Percentiles rank a stretch among this genome's conserved stretches.
Conservation (phyloP, 2,329 filamentous ascomycete species). For the Diaporthe sp. region DNA sequence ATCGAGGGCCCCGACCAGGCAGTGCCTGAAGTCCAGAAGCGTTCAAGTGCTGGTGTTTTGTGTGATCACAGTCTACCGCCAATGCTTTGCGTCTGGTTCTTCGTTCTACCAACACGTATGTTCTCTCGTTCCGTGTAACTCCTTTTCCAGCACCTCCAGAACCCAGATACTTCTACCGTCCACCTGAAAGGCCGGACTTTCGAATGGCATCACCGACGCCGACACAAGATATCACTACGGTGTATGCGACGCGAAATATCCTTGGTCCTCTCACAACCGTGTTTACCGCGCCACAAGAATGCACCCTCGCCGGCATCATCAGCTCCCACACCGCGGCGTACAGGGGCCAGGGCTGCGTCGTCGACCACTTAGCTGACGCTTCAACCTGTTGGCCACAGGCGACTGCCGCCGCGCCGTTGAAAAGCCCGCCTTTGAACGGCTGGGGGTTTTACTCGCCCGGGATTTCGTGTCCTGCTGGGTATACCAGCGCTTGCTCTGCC, state of each 20-base stretch:
- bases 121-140: neutral
- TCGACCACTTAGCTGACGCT: neutral
- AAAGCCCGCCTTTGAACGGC: neutral
- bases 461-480: constrained; percentile 3
- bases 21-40: neutral
- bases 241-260: constrained; percentile 2
- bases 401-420: constrained; percentile 13
- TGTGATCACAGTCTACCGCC: neutral
- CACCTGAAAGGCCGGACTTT: neutral
- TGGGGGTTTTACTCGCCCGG: constrained; percentile 28
- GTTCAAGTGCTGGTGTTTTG: neutral
- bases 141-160: neutral
- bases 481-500: constrained; percentile 21
- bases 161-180: neutral
- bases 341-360: neutral
- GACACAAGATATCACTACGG: neutral
- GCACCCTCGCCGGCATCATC: neutral
- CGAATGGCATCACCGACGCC: constrained; percentile 3
- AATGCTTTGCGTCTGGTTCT: neutral
- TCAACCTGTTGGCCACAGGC: constrained; percentile 10
- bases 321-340: neutral
- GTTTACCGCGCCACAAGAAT: constrained; percentile 16
- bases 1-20: neutral
- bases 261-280: constrained; percentile 19
- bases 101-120: neutral